These are phyloP conservation scores for Microsporum canis DNA, from an alignment of 2,329 filamentous ascomycete genomes.

Conservation along the genomic window DNA sequence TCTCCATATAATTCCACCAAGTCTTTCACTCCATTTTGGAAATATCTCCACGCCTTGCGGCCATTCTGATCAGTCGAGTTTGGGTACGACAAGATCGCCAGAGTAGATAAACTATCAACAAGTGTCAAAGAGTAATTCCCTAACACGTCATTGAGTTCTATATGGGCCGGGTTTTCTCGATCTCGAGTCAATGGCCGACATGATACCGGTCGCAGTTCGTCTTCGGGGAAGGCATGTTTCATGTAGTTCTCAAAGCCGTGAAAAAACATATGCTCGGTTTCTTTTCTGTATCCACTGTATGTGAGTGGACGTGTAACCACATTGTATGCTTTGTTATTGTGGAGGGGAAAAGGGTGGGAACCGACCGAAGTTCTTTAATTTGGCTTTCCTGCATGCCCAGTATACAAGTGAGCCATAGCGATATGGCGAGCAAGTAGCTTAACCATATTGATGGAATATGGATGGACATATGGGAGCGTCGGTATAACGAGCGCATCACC, in stretches of 20 bases:
- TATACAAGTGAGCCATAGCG: conserved; percentile 26
- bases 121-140: conserved; percentile 95
- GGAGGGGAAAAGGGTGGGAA: background rate
- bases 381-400: conserved; percentile 28
- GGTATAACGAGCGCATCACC: conserved; percentile 34
- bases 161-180: conserved; percentile 61
- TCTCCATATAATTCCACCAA: conserved; percentile 80
- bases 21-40: conserved; percentile 66
- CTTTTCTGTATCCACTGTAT: conserved; percentile 24
- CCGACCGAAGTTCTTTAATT: conserved; percentile 28
- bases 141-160: conserved; percentile 86
- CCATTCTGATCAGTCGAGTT: conserved; percentile 45
- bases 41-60: conserved; percentile 55
- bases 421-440: conserved; percentile 23
- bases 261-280: conserved; percentile 68
- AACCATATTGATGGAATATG: conserved; percentile 23
- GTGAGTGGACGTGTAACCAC: background rate
- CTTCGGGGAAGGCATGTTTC: conserved; percentile 84
- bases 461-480: conserved; percentile 28
- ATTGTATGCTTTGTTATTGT: background rate
- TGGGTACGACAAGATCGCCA: conserved; percentile 79
- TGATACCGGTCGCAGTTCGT: conserved; percentile 79
- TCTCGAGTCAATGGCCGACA: conserved; percentile 79
- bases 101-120: conserved; percentile 86
- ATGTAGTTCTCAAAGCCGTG: conserved; percentile 97